phyloP scores from a whole-genome alignment of 495 filamentous ascomycete species.

The Cryomyces minteri region DNA sequence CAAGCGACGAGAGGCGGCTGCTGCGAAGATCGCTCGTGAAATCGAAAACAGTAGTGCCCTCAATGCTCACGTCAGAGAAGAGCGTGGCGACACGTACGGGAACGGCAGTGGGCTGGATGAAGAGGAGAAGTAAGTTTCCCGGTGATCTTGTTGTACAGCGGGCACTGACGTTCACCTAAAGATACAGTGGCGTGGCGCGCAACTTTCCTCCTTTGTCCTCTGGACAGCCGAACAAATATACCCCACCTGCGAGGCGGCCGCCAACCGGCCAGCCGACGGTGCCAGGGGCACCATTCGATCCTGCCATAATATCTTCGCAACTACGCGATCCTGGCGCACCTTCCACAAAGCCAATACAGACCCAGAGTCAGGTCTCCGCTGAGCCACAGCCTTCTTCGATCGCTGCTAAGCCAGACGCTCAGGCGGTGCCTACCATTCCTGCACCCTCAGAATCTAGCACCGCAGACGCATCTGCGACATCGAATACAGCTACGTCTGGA shows the following conservation, averaged over 20 bases:
- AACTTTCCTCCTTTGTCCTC: slow-evolving; percentile 50
- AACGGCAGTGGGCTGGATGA: slow-evolving; percentile 59
- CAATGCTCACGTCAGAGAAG: slow-evolving; percentile 74
- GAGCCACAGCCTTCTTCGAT: too few relatives aligned
- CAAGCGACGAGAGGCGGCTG: slow-evolving; percentile 52
- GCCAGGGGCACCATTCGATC: slow-evolving; percentile 54
- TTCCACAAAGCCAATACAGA: background rate
- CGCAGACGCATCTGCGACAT: too few relatives aligned
- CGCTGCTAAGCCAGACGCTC: too few relatives aligned
- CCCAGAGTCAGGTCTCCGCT: too few relatives aligned
- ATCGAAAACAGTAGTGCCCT: slow-evolving; percentile 53
- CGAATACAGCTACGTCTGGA: too few relatives aligned
- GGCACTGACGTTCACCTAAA: slow-evolving; percentile 22
- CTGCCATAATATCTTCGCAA: slow-evolving; percentile 66
- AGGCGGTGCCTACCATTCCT: too few relatives aligned
- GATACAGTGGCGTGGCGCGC: slow-evolving; percentile 82
- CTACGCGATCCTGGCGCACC: slow-evolving; percentile 32
- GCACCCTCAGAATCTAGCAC: too few relatives aligned
- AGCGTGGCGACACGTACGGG: slow-evolving; percentile 50
- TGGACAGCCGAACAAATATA: slow-evolving; percentile 60
- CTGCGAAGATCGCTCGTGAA: slow-evolving; percentile 71
- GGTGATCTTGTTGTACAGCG: slow-evolving; percentile 3
- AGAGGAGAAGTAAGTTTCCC: slow-evolving; percentile 59
- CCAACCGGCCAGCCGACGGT: slow-evolving; percentile 55
- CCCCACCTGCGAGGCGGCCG: slow-evolving; percentile 68